Evolutionary conservation across 2,329 filamentous ascomycete species (phyloP).

Genomic region (Seiridium unicorne): DNA sequence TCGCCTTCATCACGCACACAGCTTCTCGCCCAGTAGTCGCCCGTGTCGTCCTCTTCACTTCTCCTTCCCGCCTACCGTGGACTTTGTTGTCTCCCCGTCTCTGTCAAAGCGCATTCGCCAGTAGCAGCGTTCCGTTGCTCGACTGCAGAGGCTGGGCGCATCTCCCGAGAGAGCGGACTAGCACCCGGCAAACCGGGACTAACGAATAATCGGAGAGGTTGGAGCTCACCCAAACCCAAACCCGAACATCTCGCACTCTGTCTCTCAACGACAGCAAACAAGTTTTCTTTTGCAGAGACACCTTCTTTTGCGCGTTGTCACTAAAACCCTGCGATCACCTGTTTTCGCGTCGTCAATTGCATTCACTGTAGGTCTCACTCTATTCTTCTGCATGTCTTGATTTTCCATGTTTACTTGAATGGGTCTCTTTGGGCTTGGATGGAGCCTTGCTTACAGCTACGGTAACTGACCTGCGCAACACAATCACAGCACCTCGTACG

Average conservation of each 20-base stretch:
- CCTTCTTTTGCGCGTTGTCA: background rate
- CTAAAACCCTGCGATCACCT: background rate
- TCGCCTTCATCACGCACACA: background rate
- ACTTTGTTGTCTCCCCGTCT: background rate
- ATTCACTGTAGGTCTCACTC: slow-evolving; percentile 8
- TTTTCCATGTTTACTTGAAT: background rate
- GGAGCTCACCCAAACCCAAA: background rate
- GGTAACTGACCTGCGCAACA: background rate
- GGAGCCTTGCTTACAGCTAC: background rate
- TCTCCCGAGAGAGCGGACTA: slow-evolving; percentile 3
- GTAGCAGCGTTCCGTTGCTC: slow-evolving; percentile 9
- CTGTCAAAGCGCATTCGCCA: background rate
- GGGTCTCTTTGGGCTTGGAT: background rate
- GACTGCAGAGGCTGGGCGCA: slow-evolving; percentile 4
- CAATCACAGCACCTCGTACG: too few species aligned
- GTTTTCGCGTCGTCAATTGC: background rate
- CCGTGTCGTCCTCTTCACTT: slow-evolving; percentile 5
- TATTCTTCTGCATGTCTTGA: background rate
- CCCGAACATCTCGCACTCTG: slow-evolving; percentile 1
- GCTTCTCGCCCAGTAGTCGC: background rate
- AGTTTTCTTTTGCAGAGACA: slow-evolving; percentile 2
- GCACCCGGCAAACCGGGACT: slow-evolving; percentile 1
- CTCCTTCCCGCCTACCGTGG: background rate
- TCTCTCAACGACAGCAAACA: slow-evolving; percentile 11
- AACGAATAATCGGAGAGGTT: slow-evolving; percentile 5